phyloP scores from a whole-genome alignment of 2,329 filamentous ascomycete genomes.

The Alternaria postmessia region DNA sequence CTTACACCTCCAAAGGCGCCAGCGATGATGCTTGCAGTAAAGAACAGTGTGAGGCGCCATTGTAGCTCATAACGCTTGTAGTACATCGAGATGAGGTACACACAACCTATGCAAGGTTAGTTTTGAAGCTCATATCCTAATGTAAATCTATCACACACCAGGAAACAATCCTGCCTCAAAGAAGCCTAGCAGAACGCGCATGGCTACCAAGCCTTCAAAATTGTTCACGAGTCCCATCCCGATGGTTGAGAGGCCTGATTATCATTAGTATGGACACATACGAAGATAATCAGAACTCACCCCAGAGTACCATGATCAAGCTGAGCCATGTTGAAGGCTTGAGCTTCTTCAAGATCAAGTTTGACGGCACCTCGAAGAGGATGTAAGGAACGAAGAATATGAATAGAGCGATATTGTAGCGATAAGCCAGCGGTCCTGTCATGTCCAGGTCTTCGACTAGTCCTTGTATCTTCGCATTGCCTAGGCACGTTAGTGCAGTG shows the following conservation, averaged over 20 bases:
- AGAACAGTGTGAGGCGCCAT: slow-evolving; percentile 53
- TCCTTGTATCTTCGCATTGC: slow-evolving; percentile 53
- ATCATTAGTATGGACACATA: background rate
- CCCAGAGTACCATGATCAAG: slow-evolving; percentile 51
- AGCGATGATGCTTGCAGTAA: slow-evolving; percentile 52
- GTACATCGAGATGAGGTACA: slow-evolving; percentile 50
- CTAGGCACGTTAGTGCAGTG: slow-evolving; percentile 21
- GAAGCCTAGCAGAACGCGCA: slow-evolving; percentile 52
- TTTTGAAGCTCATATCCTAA: background rate
- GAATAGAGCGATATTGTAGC: slow-evolving; percentile 51
- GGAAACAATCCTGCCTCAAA: slow-evolving; percentile 51
- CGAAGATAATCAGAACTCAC: slow-evolving; percentile 14
- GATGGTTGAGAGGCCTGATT: slow-evolving; percentile 49
- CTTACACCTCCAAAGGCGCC: slow-evolving; percentile 53
- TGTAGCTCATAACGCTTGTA: slow-evolving; percentile 56
- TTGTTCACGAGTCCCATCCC: slow-evolving; percentile 58
- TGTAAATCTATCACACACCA: slow-evolving; percentile 16
- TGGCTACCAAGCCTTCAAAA: slow-evolving; percentile 57
- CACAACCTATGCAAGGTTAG: slow-evolving; percentile 29
- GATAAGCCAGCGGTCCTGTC: slow-evolving; percentile 35
- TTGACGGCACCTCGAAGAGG: slow-evolving; percentile 48
- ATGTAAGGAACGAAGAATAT: slow-evolving; percentile 52
- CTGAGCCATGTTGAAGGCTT: slow-evolving; percentile 52
- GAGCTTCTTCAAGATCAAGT: slow-evolving; percentile 51
- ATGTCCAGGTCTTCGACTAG: slow-evolving; percentile 51